Percentiles rank a stretch among this genome's conserved stretches.
Conservation (phyloP, 2,329 filamentous ascomycete genomes). For the Penicillium hordei region DNA sequence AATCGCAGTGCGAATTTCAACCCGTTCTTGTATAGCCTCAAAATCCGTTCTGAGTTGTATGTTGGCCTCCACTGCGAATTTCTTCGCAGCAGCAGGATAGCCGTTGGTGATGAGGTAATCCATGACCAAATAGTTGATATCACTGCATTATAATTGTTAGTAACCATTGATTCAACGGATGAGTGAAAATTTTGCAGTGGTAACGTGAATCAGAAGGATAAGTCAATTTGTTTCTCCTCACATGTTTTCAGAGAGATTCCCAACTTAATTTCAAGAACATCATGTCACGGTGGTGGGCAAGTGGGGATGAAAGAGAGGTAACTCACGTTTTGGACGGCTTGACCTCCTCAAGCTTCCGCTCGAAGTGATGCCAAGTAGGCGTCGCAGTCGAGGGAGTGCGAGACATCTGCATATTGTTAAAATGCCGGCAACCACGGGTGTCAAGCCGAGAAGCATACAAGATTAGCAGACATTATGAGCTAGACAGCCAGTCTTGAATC, state of each 20-base stretch:
- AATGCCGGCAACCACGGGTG: constrained; percentile 32
- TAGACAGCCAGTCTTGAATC: constrained; percentile 18
- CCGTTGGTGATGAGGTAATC: constrained; percentile 97
- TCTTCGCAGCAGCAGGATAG: constrained; percentile 87
- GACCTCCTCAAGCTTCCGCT: constrained; percentile 76
- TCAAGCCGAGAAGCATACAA: constrained; percentile 42
- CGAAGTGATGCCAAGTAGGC: constrained; percentile 71
- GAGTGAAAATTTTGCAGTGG: constrained; percentile 2
- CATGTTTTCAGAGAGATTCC: constrained; percentile 99
- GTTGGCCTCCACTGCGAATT: constrained; percentile 92
- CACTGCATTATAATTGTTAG: constrained; percentile 57
- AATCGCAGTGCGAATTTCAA: constrained; percentile 81
- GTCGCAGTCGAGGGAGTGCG: constrained; percentile 70
- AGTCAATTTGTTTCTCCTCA: constrained; percentile 86
- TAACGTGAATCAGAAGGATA: constrained; percentile 64
- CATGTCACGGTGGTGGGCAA: constrained; percentile 58
- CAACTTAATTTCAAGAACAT: constrained; percentile 83
- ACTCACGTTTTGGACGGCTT: constrained; percentile 88
- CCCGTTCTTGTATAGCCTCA: constrained; percentile 71
- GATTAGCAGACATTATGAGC: constrained; percentile 42
- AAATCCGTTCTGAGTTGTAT: constrained; percentile 71
- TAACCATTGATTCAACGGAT: constrained; percentile 10
- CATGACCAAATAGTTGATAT: constrained; percentile 92
- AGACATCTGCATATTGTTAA: constrained; percentile 59
- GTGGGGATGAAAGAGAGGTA: constrained; percentile 6